These are phyloP conservation scores for Paramecium octaurelia DNA, from an alignment of 73 alveolate genomes.

Conservation along the genomic window DNA sequence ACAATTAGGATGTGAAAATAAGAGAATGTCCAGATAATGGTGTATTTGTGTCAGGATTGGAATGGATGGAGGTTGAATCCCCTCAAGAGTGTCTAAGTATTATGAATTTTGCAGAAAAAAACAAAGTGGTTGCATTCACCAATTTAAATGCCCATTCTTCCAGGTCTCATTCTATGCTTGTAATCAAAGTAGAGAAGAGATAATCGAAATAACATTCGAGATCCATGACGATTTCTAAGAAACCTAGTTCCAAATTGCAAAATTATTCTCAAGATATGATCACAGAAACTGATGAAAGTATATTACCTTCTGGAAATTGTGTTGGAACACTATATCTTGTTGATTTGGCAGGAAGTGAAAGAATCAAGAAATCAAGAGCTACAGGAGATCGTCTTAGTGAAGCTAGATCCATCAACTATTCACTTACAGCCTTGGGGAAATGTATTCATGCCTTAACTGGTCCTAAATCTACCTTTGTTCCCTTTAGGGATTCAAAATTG, in stretches of 20 bases:
- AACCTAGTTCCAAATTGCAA: neutral
- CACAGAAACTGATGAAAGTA: neutral
- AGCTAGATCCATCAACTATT: constrained; percentile 79
- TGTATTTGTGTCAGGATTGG: constrained; percentile 83
- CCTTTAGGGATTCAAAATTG: constrained; percentile 87
- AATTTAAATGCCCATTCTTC: constrained; percentile 80
- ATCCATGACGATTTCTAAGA: constrained; percentile 66
- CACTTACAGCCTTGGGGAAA: constrained; percentile 86
- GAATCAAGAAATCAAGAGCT: constrained; percentile 83
- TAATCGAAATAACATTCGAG: constrained; percentile 26
- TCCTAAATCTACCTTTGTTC: constrained; percentile 67
- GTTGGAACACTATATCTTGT: constrained; percentile 86
- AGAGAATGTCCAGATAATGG: constrained; percentile 96
- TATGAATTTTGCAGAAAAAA: constrained; percentile 86
- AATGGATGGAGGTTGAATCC: constrained; percentile 83
- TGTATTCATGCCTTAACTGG: constrained; percentile 86
- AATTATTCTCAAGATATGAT: neutral
- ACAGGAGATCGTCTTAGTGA: constrained; percentile 90
- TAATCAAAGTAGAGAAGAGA: constrained; percentile 82
- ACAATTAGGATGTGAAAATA: constrained; percentile 78
- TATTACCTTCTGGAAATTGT: neutral
- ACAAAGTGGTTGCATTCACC: constrained; percentile 87
- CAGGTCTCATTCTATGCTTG: constrained; percentile 89
- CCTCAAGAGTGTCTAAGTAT: constrained; percentile 78
- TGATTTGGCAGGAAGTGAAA: constrained; percentile 98